These are phyloP conservation scores for Eruca vesicaria DNA, from an alignment of 441 rosid genomes.

Conservation along the genomic window DNA sequence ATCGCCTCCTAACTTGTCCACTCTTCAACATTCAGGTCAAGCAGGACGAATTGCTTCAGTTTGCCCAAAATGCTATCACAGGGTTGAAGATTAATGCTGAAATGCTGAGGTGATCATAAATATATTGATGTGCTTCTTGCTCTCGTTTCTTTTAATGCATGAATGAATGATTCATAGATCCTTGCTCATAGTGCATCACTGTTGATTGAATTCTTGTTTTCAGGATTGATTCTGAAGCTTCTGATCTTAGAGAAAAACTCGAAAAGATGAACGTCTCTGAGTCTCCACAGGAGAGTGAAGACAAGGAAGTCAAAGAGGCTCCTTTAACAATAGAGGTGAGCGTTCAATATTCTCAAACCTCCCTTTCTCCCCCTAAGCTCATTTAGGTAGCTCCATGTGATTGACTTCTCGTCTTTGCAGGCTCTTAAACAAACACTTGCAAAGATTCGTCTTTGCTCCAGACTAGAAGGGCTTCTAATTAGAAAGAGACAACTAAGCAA, in stretches of 20 bases:
- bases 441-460: constrained; percentile 72
- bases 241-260: constrained; percentile 63
- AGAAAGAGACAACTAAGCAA: constrained; percentile 63
- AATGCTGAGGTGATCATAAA: constrained; percentile 61
- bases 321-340: constrained; percentile 73
- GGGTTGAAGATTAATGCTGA: constrained; percentile 87
- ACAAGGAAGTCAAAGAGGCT: constrained; percentile 45
- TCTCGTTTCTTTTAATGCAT: constrained; percentile 5
- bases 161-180: constrained; percentile 1
- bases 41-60: constrained; percentile 96
- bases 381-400: constrained; percentile 12
- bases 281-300: constrained; percentile 44
- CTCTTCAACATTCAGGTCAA: constrained; percentile 60
- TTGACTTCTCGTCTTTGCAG: constrained; percentile 43
- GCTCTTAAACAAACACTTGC: constrained; percentile 77
- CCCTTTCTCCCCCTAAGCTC: not conserved
- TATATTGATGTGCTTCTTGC: not conserved
- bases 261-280: constrained; percentile 46
- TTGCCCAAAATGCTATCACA: constrained; percentile 83
- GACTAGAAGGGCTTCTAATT: constrained; percentile 74
- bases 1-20: constrained; percentile 10
- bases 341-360: constrained; percentile 14
- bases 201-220: constrained; percentile 33
- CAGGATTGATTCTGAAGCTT: constrained; percentile 92
- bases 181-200: constrained; percentile 24